Conservation (phyloP, 768 basidiomycete species). For the Arthromyces matolae region DNA sequence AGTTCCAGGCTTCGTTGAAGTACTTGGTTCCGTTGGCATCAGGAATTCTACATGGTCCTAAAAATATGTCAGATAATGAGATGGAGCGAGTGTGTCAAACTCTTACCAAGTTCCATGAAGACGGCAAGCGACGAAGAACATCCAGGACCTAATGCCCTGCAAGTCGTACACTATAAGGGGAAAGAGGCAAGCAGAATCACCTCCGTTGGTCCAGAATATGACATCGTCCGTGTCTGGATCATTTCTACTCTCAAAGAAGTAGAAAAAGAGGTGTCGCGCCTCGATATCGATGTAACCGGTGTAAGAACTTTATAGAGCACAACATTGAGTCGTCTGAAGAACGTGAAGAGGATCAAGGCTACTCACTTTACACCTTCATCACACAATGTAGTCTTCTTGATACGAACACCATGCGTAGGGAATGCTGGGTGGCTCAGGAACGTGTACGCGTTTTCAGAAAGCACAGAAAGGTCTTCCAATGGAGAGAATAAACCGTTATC, state of each 20-base stretch:
- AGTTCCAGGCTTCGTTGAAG: constrained; percentile 65
- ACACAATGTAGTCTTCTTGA: constrained; percentile 58
- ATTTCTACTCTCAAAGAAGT: constrained; percentile 71
- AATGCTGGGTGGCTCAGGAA: constrained; percentile 44
- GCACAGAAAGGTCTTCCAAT: constrained; percentile 27
- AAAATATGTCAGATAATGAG: background rate
- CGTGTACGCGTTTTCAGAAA: constrained; percentile 34
- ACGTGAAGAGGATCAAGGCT: background rate
- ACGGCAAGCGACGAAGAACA: constrained; percentile 51
- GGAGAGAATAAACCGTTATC: constrained; percentile 33
- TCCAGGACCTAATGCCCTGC: constrained; percentile 31
- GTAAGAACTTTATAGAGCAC: constrained; percentile 37
- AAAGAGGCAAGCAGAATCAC: constrained; percentile 11
- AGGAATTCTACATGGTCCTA: constrained; percentile 66
- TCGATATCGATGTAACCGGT: constrained; percentile 68
- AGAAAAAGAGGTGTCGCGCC: constrained; percentile 66
- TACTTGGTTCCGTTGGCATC: constrained; percentile 46
- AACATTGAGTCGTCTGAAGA: too few relatives aligned
- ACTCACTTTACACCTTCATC: constrained; percentile 49
- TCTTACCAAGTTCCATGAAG: constrained; percentile 67
- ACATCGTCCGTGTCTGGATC: constrained; percentile 60
- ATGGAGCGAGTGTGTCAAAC: too few relatives aligned
- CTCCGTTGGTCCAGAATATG: constrained; percentile 56
- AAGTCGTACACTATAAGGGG: background rate
- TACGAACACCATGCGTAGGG: constrained; percentile 48